Conservation (phyloP, 805 yeast genomes). For the Pachysolen tannophilus region DNA sequence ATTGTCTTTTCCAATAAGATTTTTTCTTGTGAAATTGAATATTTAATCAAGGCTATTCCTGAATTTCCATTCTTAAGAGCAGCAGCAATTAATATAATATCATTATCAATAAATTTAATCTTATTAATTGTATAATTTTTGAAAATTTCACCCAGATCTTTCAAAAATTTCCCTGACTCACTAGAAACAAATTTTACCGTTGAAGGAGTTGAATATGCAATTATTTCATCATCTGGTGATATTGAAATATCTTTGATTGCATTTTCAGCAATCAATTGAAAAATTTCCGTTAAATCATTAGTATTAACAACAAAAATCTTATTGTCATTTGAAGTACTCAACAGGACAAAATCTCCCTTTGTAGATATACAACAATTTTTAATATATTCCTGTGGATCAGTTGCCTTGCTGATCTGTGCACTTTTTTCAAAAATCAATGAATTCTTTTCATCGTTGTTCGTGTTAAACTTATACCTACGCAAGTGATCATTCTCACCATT, state of each 20-base stretch:
- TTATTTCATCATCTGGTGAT: no score
- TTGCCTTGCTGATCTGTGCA: conserved; percentile 47
- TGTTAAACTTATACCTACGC: conserved; percentile 58
- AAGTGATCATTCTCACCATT: conserved; percentile 63
- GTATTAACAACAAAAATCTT: no score
- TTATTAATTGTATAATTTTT: no score
- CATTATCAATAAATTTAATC: conserved; percentile 24
- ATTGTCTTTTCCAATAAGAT: conserved; percentile 34
- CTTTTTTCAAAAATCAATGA: conserved; percentile 53
- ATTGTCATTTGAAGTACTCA: no score
- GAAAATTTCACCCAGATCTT: no score
- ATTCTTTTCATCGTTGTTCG: conserved; percentile 44
- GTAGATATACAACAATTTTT: conserved; percentile 55
- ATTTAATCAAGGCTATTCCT: conserved; percentile 35
- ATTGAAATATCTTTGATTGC: no score
- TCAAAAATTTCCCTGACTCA: no score
- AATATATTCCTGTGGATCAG: conserved; percentile 48
- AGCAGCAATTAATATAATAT: conserved; percentile 34
- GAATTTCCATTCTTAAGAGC: conserved; percentile 32
- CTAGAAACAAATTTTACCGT: no score
- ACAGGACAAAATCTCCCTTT: no score
- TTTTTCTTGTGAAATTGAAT: conserved; percentile 32
- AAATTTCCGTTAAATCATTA: no score
- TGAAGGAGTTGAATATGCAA: no score
- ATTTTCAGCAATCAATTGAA: no score